phyloP scores from a whole-genome alignment of 2,329 filamentous ascomycete genomes.

The Shiraia sp. region DNA sequence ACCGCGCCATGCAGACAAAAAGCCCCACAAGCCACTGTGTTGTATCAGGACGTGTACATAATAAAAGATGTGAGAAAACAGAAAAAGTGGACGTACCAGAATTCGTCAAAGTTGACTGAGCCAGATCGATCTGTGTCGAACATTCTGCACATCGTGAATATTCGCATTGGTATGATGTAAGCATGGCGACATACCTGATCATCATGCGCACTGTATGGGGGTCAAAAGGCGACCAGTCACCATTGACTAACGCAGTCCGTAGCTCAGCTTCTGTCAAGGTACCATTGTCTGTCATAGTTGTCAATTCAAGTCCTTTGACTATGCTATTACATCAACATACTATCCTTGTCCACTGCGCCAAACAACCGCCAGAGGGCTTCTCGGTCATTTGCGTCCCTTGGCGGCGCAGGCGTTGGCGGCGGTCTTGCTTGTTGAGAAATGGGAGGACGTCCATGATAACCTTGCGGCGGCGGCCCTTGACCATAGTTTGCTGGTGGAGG shows the following conservation, averaged over 20 bases:
- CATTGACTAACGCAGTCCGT: slow-evolving; percentile 88
- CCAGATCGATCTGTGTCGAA: slow-evolving; percentile 91
- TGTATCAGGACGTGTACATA: slow-evolving; percentile 8
- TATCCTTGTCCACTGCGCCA: slow-evolving; percentile 84
- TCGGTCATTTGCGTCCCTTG: slow-evolving; percentile 66
- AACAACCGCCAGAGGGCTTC: slow-evolving; percentile 80
- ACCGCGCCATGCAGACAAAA: slow-evolving; percentile 88
- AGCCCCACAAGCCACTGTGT: slow-evolving; percentile 80
- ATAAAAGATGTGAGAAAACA: background rate
- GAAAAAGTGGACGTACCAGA: slow-evolving; percentile 60
- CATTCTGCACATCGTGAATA: slow-evolving; percentile 62
- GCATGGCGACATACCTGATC: slow-evolving; percentile 62
- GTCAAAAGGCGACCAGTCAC: slow-evolving; percentile 94
- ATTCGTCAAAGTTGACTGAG: slow-evolving; percentile 92
- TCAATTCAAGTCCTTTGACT: slow-evolving; percentile 6
- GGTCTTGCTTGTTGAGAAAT: slow-evolving; percentile 49
- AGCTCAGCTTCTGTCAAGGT: slow-evolving; percentile 86
- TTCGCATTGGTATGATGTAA: slow-evolving; percentile 2
- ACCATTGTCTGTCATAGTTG: slow-evolving; percentile 63
- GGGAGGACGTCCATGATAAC: slow-evolving; percentile 67
- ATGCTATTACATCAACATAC: slow-evolving; percentile 44
- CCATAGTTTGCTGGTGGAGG: slow-evolving; percentile 56
- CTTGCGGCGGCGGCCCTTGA: slow-evolving; percentile 60
- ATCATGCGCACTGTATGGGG: slow-evolving; percentile 95
- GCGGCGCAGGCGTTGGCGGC: slow-evolving; percentile 53